Base-by-base conservation (phyloP, 2,329 filamentous ascomycete genomes). In the Dothidotthia symphoricarpi region DNA sequence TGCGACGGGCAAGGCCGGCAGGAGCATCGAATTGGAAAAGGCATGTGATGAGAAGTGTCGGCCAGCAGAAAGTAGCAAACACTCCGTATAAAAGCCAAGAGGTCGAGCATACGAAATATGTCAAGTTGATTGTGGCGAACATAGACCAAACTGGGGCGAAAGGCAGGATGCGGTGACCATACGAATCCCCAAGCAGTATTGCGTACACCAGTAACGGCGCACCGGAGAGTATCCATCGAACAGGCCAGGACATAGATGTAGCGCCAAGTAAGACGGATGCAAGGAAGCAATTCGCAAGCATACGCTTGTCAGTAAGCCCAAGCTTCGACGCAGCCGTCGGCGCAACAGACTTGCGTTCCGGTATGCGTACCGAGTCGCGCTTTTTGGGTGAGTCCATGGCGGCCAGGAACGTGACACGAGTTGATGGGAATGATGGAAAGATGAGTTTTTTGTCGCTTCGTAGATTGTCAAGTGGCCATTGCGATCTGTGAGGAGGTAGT, bases 81-180 rank as follows among this genome's bases (percentile, higher is more conserved):
- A 68, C 45, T 48, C 66, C 68, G 37, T 72, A 71, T 0, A 78
- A 62, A 1, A 77, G 67, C 75, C 75, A 77, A 47, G 75, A 77
- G 11, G 74, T 77, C 10, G 74, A 65, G 30, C 64, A 69, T 9
- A 77, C 58, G 2, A 68, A 65, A 49, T 76, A 77, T 0, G 61
- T 43, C 3, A 76, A 53, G 44, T 76, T 75, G 16, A 76, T 45
- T 0, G 68, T 69, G 2, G 69, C 56, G 34, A 77, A 59, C 2
- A 75, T 46, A 1, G 70, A 66, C 73, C 73, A 76, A 2, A 76
- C 48, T 2, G 72, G 71, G 17, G 73, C 53, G 16, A 58, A 61
- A 2, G 71, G 65, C 9, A 77, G 45, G 13, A 76, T 62, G 11
- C 73, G 66, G 29, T 64, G 45, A 6, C 57, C 58, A 28, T 63